These are phyloP conservation scores for Acer yangbiense DNA, from an alignment of 345 rosid species.

Conservation along the genomic window DNA sequence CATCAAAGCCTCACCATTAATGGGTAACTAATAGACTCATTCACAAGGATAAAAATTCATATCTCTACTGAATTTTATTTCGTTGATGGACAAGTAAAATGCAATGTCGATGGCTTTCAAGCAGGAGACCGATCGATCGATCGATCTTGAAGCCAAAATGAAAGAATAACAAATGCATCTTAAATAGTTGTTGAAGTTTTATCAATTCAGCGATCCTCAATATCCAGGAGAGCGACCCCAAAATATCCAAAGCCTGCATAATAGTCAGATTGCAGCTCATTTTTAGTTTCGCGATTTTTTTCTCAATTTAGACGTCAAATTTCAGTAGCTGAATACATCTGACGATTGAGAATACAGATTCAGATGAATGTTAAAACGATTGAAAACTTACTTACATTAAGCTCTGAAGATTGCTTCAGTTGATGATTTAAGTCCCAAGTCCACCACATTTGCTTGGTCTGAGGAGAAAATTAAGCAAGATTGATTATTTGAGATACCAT, in stretches of 20 bases:
- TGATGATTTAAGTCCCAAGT: conserved; percentile 27
- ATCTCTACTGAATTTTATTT: not conserved
- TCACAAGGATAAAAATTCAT: too few species aligned
- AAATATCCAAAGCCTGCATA: conserved; percentile 14
- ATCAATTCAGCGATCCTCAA: not conserved
- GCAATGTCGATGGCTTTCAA: conserved; percentile 16
- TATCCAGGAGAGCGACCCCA: not conserved
- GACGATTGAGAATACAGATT: not conserved
- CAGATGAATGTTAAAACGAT: not conserved
- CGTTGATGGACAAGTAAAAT: not conserved
- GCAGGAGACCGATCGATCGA: not conserved
- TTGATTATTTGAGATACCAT: not conserved
- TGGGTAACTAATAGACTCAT: too few species aligned
- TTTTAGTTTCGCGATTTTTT: not conserved
- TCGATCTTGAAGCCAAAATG: not conserved
- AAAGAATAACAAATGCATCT: conserved; percentile 38
- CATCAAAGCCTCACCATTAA: too few species aligned
- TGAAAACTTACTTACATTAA: conserved; percentile 18
- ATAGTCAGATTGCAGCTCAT: not conserved
- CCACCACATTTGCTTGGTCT: conserved; percentile 27
- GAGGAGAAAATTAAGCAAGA: not conserved
- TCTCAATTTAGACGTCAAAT: too few species aligned
- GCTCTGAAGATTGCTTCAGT: conserved; percentile 19
- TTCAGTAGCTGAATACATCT: not conserved
- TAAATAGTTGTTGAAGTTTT: not conserved